Evolutionary conservation across 108 stramenopile genomes (phyloP), one percentile per base, ranked within the genome.

Genomic region (Parmales sp.): DNA sequence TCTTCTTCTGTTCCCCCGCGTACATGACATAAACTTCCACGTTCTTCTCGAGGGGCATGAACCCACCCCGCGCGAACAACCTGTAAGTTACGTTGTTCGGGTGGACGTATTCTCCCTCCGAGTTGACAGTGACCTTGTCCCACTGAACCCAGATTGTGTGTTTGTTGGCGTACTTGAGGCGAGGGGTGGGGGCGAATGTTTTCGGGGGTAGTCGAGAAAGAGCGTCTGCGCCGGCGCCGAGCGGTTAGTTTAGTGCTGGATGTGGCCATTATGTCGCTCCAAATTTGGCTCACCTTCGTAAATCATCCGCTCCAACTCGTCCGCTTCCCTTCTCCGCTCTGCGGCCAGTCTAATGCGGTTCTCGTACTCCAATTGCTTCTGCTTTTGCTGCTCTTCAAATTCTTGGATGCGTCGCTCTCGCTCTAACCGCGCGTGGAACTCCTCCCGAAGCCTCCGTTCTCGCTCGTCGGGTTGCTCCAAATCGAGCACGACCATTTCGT

Each of bases 331-430:
- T 16, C 36, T 60, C 54, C 3, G 9, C 29, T 60, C 54, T 11
- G 16, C 11, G 7, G 5, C 54, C 54, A 28, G 29, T 16, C 31
- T 28, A 20, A 60, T 34, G 26, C 54, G 8, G 29, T 60, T 34
- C 54, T 60, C 54, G 54, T 60, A 60, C 54, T 60, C 54, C 54
- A 5, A 9, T 16, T 60, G 54, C 54, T 60, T 60, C 54, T 34
- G 29, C 54, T 23, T 34, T 20, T 60, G 54, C 54, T 60, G 31
- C 11, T 60, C 54, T 7, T 19, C 11, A 34, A 60, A 60, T 1
- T 60, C 54, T 34, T 60, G 13, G 54, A 60, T 60, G 31, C 54
- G 29, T 11, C 54, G 26, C 54, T 60, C 54, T 34, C 54, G 29
- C 54, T 60, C 54, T 11, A 60, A 34, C 54, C 54, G 4, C 8